Evolutionary conservation across 2,329 filamentous ascomycete species (phyloP).

Genomic region (Fusarium piperis): DNA sequence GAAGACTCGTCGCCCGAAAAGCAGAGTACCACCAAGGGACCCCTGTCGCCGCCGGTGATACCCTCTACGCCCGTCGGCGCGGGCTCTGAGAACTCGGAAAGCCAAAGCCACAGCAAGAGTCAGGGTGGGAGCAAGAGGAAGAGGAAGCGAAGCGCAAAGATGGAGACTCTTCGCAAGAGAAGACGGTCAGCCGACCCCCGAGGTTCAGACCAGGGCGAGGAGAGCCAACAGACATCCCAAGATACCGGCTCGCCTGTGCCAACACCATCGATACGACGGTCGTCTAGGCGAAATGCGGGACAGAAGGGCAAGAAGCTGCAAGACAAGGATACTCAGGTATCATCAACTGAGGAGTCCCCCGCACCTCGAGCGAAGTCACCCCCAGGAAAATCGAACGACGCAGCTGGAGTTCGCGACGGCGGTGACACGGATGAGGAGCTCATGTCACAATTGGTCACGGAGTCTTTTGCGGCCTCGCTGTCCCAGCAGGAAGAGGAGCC

Average conservation of each 20-base stretch:
- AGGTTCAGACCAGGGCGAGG: conserved; percentile 24
- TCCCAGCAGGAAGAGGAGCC: conserved; percentile 34
- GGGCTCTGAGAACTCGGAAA: conserved; percentile 15
- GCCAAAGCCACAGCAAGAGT: conserved; percentile 15
- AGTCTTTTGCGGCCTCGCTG: conserved; percentile 52
- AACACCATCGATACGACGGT: conserved; percentile 33
- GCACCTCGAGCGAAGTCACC: not conserved
- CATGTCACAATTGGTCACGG: conserved; percentile 53
- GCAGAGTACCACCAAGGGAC: conserved; percentile 19
- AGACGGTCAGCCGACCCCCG: conserved; percentile 37
- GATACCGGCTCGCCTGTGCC: conserved; percentile 29
- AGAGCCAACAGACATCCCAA: conserved; percentile 31
- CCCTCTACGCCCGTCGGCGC: conserved; percentile 38
- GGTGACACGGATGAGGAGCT: conserved; percentile 54
- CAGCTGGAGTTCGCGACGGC: conserved; percentile 32
- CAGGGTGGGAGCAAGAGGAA: conserved; percentile 42
- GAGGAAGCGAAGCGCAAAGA: conserved; percentile 39
- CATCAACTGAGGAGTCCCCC: conserved; percentile 16
- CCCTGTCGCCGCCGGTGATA: conserved; percentile 24
- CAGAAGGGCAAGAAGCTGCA: conserved; percentile 22
- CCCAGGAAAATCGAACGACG: not conserved
- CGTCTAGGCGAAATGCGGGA: conserved; percentile 37
- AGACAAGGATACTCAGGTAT: conserved; percentile 13
- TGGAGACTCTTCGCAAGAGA: conserved; percentile 44
- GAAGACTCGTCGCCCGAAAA: conserved; percentile 31